Base-by-base conservation (phyloP, 2,329 filamentous ascomycete species). In the Plenodomus lindquistii region DNA sequence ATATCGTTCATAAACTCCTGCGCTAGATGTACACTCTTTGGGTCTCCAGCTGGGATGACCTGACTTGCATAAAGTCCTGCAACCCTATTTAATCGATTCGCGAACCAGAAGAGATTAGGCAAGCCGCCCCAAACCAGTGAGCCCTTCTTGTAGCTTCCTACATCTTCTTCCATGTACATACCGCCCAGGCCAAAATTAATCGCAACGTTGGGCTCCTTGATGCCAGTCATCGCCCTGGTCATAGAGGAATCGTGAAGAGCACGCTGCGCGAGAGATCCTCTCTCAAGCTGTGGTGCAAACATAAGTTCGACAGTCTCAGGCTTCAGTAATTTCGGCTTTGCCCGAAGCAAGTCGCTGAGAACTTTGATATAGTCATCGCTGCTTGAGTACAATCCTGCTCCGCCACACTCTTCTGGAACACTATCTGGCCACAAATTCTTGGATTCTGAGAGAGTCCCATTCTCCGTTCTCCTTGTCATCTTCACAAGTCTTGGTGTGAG, bases 171-270 rank as follows among this genome's bases (percentile, higher is more conserved):
- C 8, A 55, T 13, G 18, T 65, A 13, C n/a, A 62, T 24, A 3
- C 59, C 59, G 16, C 55, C 57, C 1, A 65, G 53, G 4, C 57
- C 53, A 9, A 57, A 42, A 35, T 62, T 64, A 9, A 36, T 13
- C 7, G 22, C 22, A 10, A 6, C 10, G 10, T 40, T 39, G 5
- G 59, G 42, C 16, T 49, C 61, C 8, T 60, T 46, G n/a, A 51
- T 37, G 20, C 24, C 50, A 11, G 50, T 24, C 22, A 24, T 24
- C 34, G 5, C 57, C 59, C 9, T 56, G 22, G 3, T 57, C 22
- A 18, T 34, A 39, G 2, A 46, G 20, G 17, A 47, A 57, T 70
- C 70, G 5, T 79, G 55, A 2, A 61, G 39, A n/a, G 27, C 52
- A 15, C 48, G 42, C 3, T 45, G 44, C 10, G 52, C 31, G 2